Evolutionary conservation across 768 basidiomycete species (phyloP).

Genomic region (Boletus pseudopeckii): DNA sequence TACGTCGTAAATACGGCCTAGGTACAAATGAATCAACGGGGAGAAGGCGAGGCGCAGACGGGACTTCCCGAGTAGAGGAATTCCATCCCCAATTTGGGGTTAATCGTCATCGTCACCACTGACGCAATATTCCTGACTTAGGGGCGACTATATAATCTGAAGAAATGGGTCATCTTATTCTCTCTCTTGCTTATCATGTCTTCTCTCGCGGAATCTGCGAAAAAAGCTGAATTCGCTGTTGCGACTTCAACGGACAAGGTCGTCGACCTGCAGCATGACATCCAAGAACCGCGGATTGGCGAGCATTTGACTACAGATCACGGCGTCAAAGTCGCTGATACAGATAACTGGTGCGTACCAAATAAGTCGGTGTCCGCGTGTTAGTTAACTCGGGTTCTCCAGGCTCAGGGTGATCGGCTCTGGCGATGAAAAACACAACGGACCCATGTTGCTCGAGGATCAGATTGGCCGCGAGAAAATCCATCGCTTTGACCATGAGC

Average conservation of each 20-base stretch:
- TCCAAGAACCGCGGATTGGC: constrained; percentile 14
- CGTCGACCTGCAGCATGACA: constrained; percentile 26
- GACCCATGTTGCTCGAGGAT: constrained; percentile 77
- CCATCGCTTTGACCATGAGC: constrained; percentile 80
- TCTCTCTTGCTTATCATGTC: constrained; percentile 8
- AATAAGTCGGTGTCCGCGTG: background rate
- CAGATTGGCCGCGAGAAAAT: constrained; percentile 74
- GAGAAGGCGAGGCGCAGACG: no score
- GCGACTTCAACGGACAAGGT: constrained; percentile 18
- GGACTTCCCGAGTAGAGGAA: no score
- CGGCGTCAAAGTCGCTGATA: constrained; percentile 55
- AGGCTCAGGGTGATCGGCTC: constrained; percentile 53
- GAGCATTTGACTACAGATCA: constrained; percentile 54
- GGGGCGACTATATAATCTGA: constrained; percentile 9
- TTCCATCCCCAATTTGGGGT: no score
- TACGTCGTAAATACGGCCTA: no score
- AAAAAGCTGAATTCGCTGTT: constrained; percentile 6
- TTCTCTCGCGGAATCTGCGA: constrained; percentile 12
- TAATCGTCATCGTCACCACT: constrained; percentile 27
- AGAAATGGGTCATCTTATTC: background rate
- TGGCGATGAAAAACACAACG: constrained; percentile 42
- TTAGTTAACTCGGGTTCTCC: constrained; percentile 4
- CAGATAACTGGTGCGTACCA: constrained; percentile 56
- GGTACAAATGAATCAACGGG: no score
- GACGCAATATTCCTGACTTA: constrained; percentile 16